A percentile compares a stretch with the other conserved stretches of the same genome.
These are phyloP conservation scores for Elsinoe batatas DNA, from an alignment of 2,329 filamentous ascomycete species.

Conservation along the genomic window DNA sequence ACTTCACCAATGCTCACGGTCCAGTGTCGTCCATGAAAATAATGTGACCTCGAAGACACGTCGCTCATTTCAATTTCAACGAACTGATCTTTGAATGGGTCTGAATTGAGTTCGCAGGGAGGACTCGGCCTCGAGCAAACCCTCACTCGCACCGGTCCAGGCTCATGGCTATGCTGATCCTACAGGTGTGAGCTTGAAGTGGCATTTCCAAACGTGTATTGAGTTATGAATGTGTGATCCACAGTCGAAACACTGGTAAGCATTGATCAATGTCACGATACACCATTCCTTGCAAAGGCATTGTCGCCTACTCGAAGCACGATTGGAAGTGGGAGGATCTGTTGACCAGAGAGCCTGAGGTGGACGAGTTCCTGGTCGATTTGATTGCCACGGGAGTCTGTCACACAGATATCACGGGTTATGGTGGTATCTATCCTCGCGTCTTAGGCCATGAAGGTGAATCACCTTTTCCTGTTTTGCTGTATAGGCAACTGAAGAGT, in stretches of 20 bases:
- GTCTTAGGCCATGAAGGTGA: slow-evolving; percentile 43
- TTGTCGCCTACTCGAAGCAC: slow-evolving; percentile 17
- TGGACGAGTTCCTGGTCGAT: slow-evolving; percentile 44
- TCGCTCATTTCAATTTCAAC: too few species aligned
- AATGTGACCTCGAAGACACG: too few species aligned
- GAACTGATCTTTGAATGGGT: neutral
- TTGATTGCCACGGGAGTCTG: slow-evolving; percentile 45
- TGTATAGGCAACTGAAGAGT: neutral
- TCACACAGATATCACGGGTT: slow-evolving; percentile 40
- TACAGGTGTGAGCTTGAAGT: neutral
- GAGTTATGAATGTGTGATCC: neutral
- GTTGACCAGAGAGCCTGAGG: slow-evolving; percentile 25
- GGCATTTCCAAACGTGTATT: neutral
- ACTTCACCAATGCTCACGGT: too few species aligned
- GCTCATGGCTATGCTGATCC: neutral
- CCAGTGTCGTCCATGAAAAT: too few species aligned
- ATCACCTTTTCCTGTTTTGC: neutral
- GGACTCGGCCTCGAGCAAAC: neutral
- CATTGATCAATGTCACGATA: slow-evolving; percentile 16
- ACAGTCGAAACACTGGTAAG: too few species aligned
- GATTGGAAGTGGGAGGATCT: slow-evolving; percentile 35
- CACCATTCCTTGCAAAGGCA: slow-evolving; percentile 22
- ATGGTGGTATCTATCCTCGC: slow-evolving; percentile 35
- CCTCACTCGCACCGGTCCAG: slow-evolving; percentile 1
- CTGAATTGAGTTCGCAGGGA: neutral